Percentiles rank a stretch among this genome's conserved stretches.
Evolutionary conservation across 2,329 filamentous ascomycete species (phyloP).

Genomic region (Fusarium verrucosum): DNA sequence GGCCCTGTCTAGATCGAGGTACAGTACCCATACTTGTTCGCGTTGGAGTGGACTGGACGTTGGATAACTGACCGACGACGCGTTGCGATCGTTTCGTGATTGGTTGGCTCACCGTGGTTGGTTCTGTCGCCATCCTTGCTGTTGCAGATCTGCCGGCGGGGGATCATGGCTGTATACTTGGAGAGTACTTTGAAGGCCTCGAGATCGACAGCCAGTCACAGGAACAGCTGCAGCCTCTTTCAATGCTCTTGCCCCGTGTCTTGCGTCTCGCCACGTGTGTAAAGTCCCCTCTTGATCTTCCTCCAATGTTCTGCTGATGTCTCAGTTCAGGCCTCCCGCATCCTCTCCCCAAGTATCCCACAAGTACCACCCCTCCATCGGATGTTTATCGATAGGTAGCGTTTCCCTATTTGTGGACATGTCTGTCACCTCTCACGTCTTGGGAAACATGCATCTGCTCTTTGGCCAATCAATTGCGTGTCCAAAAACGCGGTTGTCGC

Average conservation of each 20-base stretch:
- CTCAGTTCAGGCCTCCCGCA: slow-evolving; percentile 25
- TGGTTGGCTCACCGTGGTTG: slow-evolving; percentile 21
- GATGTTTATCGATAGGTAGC: slow-evolving; percentile 47
- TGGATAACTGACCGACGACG: slow-evolving; percentile 39
- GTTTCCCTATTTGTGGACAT: slow-evolving; percentile 34
- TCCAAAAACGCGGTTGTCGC: slow-evolving; percentile 40
- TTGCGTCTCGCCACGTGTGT: slow-evolving; percentile 1
- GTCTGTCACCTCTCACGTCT: slow-evolving; percentile 19
- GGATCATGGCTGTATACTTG: slow-evolving; percentile 27
- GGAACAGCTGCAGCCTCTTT: slow-evolving; percentile 29
- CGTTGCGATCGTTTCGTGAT: slow-evolving; percentile 31
- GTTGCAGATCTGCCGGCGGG: slow-evolving; percentile 29
- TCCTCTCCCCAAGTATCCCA: slow-evolving; percentile 9
- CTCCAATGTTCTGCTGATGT: slow-evolving; percentile 5
- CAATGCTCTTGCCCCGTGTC: slow-evolving; percentile 7
- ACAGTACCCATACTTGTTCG: slow-evolving; percentile 1
- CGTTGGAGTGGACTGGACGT: slow-evolving; percentile 18
- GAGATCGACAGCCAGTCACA: slow-evolving; percentile 35
- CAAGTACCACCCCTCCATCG: slow-evolving; percentile 19
- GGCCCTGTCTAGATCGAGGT: slow-evolving; percentile 17
- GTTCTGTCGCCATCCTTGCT: slow-evolving; percentile 14
- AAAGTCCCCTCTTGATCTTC: background rate
- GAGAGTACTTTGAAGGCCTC: slow-evolving; percentile 32
- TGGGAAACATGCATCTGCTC: slow-evolving; percentile 33
- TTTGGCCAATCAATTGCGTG: slow-evolving; percentile 37